phyloP scores from a whole-genome alignment of 2,329 filamentous ascomycete species.

The Venturia aucupariae region DNA sequence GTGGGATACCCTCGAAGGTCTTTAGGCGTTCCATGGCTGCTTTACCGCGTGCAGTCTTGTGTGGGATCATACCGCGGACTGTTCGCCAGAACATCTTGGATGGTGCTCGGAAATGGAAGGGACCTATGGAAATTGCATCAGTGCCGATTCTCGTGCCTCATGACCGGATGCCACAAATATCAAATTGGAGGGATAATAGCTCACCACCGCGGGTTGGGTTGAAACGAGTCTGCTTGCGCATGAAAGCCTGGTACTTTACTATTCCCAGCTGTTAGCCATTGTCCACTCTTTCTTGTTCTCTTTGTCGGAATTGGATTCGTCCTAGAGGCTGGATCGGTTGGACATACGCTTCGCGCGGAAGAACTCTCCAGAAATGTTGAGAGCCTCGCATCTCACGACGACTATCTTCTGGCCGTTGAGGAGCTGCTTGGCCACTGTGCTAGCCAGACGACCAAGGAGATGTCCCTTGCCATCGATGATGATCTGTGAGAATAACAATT shows the following conservation, averaged over 20 bases:
- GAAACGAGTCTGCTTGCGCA: constrained; percentile 99
- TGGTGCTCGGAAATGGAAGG: constrained; percentile 99
- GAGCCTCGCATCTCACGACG: constrained; percentile 93
- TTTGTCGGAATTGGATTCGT: not conserved
- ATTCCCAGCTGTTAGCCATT: constrained; percentile 33
- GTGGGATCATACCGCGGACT: constrained; percentile 98
- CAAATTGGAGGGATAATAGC: constrained; percentile 33
- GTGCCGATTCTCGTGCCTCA: constrained; percentile 19
- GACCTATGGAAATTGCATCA: constrained; percentile 49
- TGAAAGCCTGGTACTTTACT: constrained; percentile 99
- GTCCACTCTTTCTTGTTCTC: constrained; percentile 29
- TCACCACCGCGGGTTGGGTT: constrained; percentile 95
- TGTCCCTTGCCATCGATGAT: constrained; percentile 99
- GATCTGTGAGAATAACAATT: constrained; percentile 50
- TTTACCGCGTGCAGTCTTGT: constrained; percentile 98
- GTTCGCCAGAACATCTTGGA: constrained; percentile 99
- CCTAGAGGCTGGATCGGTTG: constrained; percentile 10
- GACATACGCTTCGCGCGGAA: constrained; percentile 99
- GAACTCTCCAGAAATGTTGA: constrained; percentile 99
- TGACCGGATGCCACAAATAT: constrained; percentile 12
- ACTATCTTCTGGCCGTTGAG: constrained; percentile 99
- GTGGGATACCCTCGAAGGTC: constrained; percentile 98
- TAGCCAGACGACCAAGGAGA: constrained; percentile 97
- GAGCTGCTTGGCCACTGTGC: constrained; percentile 97
- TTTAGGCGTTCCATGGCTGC: constrained; percentile 97